Evolutionary conservation across 2,329 filamentous ascomycete genomes (phyloP).

Genomic region (Aspergillus texensis): DNA sequence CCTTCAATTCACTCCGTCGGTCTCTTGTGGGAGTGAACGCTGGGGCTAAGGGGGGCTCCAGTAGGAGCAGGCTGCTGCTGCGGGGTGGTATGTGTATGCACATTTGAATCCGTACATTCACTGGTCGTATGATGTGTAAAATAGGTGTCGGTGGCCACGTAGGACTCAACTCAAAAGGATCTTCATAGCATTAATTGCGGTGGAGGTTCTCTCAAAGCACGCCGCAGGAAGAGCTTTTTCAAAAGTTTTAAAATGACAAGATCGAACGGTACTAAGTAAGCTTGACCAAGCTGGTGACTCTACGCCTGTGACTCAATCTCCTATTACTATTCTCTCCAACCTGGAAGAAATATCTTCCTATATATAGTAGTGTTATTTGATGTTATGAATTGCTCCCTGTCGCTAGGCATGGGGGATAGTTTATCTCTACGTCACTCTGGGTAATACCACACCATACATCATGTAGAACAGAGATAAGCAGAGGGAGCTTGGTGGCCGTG

Average conservation of each 20-base stretch:
- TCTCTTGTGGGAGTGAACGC: neutral
- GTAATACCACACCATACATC: too few species aligned
- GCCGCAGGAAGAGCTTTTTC: neutral
- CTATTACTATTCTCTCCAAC: too few species aligned
- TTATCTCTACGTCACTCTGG: too few species aligned
- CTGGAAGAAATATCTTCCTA: too few species aligned
- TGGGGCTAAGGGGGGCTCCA: neutral
- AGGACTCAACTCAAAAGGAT: neutral
- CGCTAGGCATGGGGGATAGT: neutral
- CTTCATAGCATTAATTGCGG: neutral
- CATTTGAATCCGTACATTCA: neutral
- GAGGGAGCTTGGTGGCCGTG: too few species aligned
- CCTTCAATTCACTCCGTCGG: neutral
- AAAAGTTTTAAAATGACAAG: neutral
- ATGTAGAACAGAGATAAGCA: too few species aligned
- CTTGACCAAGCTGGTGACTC: neutral
- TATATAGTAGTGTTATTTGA: neutral
- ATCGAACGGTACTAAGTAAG: neutral
- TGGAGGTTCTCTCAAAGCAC: neutral
- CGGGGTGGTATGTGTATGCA: neutral
- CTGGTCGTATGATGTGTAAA: neutral
- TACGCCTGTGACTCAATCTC: neutral
- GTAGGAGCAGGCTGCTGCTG: neutral
- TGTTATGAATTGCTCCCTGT: neutral
- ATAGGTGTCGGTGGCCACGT: neutral